phyloP scores from a whole-genome alignment of 805 yeast genomes.

The Scheffersomyces coipomensis region DNA sequence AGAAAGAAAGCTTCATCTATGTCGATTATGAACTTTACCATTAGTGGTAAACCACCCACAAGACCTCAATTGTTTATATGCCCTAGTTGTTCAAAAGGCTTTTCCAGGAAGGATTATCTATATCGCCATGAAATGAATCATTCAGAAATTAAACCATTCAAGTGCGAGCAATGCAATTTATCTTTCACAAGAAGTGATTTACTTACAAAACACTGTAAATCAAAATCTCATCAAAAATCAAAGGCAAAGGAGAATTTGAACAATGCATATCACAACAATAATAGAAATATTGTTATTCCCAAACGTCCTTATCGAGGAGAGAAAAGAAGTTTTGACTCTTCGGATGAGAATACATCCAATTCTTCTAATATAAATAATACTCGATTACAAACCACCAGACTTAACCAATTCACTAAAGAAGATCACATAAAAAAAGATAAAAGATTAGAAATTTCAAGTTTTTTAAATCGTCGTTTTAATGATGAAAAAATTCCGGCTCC shows the following conservation, averaged over 20 bases:
- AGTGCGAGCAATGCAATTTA: conserved; percentile 1
- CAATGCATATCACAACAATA: background rate
- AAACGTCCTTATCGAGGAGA: background rate
- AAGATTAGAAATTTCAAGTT: conserved; percentile 3
- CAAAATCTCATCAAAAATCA: conserved; percentile 1
- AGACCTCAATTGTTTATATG: background rate
- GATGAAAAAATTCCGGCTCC: conserved; percentile 5
- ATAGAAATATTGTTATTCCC: background rate
- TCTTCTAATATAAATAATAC: background rate
- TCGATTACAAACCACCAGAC: background rate
- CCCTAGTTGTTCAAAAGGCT: conserved; percentile 1
- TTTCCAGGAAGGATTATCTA: conserved; percentile 2
- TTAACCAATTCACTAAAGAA: background rate
- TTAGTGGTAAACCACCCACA: background rate
- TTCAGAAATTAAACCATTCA: background rate
- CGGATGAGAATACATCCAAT: background rate
- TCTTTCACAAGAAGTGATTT: conserved; percentile 1
- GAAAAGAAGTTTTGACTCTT: background rate
- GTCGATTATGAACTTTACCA: background rate
- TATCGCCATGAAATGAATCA: conserved; percentile 2
- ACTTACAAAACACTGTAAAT: conserved; percentile 1
- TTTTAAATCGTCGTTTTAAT: conserved; percentile 1
- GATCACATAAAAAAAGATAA: conserved; percentile 1
- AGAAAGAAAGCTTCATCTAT: too few relatives aligned
- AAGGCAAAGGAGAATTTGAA: background rate